Evolutionary conservation across 1,284 basidiomycete genomes (phyloP), one percentile per base, ranked within the genome.

Genomic region (Cutaneotrichosporon sp.): DNA sequence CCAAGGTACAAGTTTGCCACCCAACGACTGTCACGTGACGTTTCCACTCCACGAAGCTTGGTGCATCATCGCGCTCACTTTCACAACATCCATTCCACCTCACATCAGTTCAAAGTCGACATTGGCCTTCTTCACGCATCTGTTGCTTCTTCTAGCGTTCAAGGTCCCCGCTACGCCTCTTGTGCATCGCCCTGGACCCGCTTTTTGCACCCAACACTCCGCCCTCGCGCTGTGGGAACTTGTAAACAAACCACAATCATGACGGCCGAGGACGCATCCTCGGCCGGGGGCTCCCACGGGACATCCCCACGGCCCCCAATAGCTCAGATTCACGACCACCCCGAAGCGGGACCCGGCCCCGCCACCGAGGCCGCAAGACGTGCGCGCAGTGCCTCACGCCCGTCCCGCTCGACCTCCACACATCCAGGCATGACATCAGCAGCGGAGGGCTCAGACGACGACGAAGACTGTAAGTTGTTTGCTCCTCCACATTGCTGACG

Each of bases 401-500:
- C 27, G 16, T 50, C 47, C 16, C 27, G 27, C 14, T 50, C 47
- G 27, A 6, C 47, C 18, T 27, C 16, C 6, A 27, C 47, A 14
- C 14, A 31, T 6, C 14, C 47, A 4, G 29, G 9, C 9, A 2
- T n/a, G 18, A 11, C 47, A 50, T 50, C 47, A 29, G 47, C 47
- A 9, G 31, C 14, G 13, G 47, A 50, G 4, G 27, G 47, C 47
- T 50, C 47, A 18, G 31, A 47, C 20, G 22, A 33, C 7, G 52
- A 62, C 1, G 29, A 52, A 2, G 50, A 54, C 14, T 58, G 55
- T 57, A 24, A 34, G 54, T 16, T 14, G 10, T n/a, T n/a, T n/a
- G n/a, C n/a, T n/a, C n/a, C n/a, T n/a, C n/a, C n/a, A 14, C 2
- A 25, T 24, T n/a, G n/a, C 60, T 62, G 46, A 62, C 52, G 4